Conservation (phyloP, 805 yeast species). For the Myxozyma melibiosi region DNA sequence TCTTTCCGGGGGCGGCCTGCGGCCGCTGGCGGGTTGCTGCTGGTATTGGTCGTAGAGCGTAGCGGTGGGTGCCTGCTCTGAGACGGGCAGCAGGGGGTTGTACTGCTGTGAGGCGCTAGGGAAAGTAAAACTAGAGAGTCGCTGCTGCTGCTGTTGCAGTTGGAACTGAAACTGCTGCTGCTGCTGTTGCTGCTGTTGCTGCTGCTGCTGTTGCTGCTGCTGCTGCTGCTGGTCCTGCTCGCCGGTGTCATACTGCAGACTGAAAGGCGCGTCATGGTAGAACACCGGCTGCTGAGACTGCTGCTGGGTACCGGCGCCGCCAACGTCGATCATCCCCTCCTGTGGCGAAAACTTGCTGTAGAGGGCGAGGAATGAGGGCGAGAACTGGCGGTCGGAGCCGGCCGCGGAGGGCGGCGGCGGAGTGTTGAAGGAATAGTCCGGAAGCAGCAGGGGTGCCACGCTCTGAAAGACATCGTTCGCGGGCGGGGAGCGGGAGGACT, state of each 20-base stretch:
- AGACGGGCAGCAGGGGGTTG: slow-evolving; percentile 3
- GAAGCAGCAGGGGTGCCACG: slow-evolving; percentile 1
- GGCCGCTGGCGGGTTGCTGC: background rate
- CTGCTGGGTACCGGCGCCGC: slow-evolving; percentile 1
- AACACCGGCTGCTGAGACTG: too few species aligned
- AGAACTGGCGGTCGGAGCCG: background rate
- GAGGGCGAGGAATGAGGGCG: background rate
- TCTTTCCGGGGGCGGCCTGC: background rate
- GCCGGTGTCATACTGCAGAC: background rate
- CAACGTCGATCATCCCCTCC: slow-evolving; percentile 1
- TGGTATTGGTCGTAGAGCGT: slow-evolving; percentile 3
- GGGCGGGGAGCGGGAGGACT: slow-evolving; percentile 3
- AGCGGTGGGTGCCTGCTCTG: slow-evolving; percentile 5
- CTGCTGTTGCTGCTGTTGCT: background rate
- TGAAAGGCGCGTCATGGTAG: too few species aligned
- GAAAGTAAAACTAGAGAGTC: background rate
- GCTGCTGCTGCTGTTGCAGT: background rate
- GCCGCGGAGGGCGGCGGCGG: background rate
- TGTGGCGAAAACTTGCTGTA: background rate
- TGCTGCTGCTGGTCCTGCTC: slow-evolving; percentile 4
- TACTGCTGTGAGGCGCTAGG: background rate
- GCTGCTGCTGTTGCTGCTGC: background rate
- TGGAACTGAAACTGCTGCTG: background rate
- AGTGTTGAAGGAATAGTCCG: background rate
- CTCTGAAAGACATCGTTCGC: background rate